A percentile compares a stretch with the other conserved stretches of the same genome.
Conservation (phyloP, 129 eudicot species). For the Centella asiatica region DNA sequence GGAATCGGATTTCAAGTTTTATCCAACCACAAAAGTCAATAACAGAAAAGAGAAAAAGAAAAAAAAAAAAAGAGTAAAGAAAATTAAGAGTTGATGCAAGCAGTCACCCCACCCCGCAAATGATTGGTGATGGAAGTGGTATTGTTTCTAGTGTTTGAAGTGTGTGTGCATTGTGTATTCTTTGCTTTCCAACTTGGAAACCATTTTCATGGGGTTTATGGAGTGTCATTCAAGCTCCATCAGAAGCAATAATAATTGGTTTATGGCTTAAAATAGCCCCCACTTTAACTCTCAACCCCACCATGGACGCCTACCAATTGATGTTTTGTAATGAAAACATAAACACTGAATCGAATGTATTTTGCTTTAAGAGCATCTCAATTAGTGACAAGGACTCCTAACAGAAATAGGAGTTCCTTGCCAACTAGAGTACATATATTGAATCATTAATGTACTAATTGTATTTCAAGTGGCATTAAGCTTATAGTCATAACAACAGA, state of each 20-base stretch:
- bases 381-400: no score
- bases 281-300: background rate
- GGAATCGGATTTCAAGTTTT: no score
- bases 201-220: background rate
- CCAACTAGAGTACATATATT: no score
- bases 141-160: background rate
- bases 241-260: slow-evolving; percentile 4
- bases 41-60: background rate
- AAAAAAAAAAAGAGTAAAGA: background rate
- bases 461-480: no score
- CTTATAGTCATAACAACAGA: no score
- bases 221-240: slow-evolving; percentile 8
- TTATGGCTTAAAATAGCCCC: background rate
- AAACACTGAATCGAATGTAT: no score
- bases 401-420: no score
- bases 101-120: slow-evolving; percentile 1
- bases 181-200: slow-evolving; percentile 10
- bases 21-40: background rate
- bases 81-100: background rate
- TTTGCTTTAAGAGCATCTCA: no score
- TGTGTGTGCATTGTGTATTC: background rate
- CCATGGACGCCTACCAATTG: no score
- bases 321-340: no score
- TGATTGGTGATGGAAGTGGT: slow-evolving; percentile 3
- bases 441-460: no score